A percentile compares a stretch with the other conserved stretches of the same genome.
Conservation (phyloP, 179 eudicot species). For the Actinidia chinensis region DNA sequence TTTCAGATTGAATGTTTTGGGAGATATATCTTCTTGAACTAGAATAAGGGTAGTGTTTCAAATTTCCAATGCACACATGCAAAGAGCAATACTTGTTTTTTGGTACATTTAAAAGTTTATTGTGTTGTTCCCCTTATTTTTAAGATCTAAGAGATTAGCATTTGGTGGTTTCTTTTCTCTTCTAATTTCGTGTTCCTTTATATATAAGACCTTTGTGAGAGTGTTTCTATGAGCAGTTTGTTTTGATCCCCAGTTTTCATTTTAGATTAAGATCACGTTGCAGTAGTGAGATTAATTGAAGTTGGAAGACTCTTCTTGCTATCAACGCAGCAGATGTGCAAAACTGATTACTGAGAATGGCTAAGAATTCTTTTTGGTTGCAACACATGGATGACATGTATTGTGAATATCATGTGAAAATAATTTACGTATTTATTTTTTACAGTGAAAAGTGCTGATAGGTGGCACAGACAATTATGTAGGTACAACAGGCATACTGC, state of each 20-base stretch:
- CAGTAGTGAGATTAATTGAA: not conserved
- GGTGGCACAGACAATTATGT: not conserved
- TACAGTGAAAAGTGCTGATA: not conserved
- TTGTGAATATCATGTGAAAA: not conserved
- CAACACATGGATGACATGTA: not conserved
- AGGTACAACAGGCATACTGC: not conserved
- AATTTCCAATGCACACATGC: not conserved
- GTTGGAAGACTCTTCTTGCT: not conserved
- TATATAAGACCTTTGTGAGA: not conserved
- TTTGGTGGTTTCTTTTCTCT: too few species aligned
- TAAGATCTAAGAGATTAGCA: not conserved
- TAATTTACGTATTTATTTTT: not conserved
- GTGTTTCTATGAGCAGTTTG: slow-evolving; percentile 1
- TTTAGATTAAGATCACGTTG: not conserved
- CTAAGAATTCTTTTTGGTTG: not conserved
- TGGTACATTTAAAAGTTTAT: not conserved
- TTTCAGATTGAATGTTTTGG: not conserved
- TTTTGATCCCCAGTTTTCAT: not conserved
- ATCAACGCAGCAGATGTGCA: not conserved
- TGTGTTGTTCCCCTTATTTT: not conserved
- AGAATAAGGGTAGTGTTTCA: not conserved
- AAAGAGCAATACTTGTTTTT: slow-evolving; percentile 3
- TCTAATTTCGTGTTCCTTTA: not conserved
- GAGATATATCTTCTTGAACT: not conserved
- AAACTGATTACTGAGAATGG: not conserved